A percentile compares a stretch with the other conserved stretches of the same genome.
These are phyloP conservation scores for Delonix regia DNA, from an alignment of 306 rosid genomes.

Conservation along the genomic window DNA sequence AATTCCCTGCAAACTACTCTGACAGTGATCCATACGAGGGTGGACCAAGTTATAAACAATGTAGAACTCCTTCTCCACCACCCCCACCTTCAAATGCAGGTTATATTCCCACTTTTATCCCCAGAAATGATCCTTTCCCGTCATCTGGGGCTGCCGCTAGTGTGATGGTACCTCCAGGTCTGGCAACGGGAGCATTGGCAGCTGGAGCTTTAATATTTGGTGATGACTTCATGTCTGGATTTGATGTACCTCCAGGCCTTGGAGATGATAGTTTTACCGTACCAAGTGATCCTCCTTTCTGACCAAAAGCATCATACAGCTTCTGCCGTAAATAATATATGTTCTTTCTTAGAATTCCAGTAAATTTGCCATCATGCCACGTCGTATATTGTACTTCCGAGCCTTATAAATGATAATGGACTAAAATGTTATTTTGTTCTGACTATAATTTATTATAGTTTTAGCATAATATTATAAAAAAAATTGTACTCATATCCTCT, in stretches of 20 bases:
- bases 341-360: background rate
- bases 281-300: conserved; percentile 69
- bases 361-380: background rate
- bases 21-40: conserved; percentile 50
- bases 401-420: background rate
- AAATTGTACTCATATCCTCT: no score
- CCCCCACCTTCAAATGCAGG: conserved; percentile 59
- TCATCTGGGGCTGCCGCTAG: conserved; percentile 53
- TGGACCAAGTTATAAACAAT: conserved; percentile 50
- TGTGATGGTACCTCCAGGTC: conserved; percentile 57
- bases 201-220: conserved; percentile 88
- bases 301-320: conserved; percentile 20
- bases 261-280: conserved; percentile 57
- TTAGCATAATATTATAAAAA: no score
- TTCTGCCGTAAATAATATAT: background rate
- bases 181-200: conserved; percentile 81
- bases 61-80: conserved; percentile 54
- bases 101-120: conserved; percentile 56
- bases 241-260: conserved; percentile 53
- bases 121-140: conserved; percentile 48
- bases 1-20: conserved; percentile 53
- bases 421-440: no score
- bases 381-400: background rate
- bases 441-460: no score
- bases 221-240: conserved; percentile 73